phyloP scores from a whole-genome alignment of 140 eudicot genomes.

The Erigeron philadelphicus region DNA sequence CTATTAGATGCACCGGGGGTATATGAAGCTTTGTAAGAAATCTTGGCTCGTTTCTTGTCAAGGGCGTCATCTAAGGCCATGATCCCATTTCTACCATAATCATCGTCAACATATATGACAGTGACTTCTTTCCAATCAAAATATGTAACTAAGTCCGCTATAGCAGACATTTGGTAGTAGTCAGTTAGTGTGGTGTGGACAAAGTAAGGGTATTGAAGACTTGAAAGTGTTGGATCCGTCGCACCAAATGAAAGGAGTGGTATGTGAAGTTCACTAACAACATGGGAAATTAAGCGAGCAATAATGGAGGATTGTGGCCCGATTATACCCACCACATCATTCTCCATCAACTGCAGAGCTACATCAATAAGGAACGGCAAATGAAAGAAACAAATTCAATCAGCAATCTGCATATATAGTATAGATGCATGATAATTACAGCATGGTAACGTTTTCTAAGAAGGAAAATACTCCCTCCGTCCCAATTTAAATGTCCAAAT shows the following conservation, averaged over 20 bases:
- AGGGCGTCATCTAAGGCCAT: conserved; percentile 34
- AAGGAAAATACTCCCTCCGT: too few relatives aligned
- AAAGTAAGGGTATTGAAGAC: conserved; percentile 38
- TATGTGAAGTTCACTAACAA: conserved; percentile 36
- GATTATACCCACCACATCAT: conserved; percentile 32
- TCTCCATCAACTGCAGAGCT: conserved; percentile 37
- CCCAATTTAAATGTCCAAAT: too few relatives aligned
- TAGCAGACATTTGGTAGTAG: conserved; percentile 38
- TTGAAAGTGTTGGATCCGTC: conserved; percentile 39
- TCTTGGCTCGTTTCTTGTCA: conserved; percentile 30
- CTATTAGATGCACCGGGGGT: conserved; percentile 26
- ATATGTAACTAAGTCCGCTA: conserved; percentile 32
- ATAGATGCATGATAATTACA: not conserved
- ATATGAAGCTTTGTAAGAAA: conserved; percentile 35
- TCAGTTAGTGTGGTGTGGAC: conserved; percentile 35
- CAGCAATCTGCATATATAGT: not conserved
- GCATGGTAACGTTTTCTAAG: not conserved
- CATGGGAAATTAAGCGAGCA: conserved; percentile 33
- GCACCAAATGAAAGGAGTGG: conserved; percentile 43
- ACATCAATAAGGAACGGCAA: conserved; percentile 19
- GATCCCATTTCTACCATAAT: conserved; percentile 39
- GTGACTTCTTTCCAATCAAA: conserved; percentile 37
- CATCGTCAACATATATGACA: conserved; percentile 42
- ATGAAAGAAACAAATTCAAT: not conserved
- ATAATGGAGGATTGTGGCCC: conserved; percentile 46